Base-by-base conservation (phyloP, 106 monocot genomes). In the Allium sativum region DNA sequence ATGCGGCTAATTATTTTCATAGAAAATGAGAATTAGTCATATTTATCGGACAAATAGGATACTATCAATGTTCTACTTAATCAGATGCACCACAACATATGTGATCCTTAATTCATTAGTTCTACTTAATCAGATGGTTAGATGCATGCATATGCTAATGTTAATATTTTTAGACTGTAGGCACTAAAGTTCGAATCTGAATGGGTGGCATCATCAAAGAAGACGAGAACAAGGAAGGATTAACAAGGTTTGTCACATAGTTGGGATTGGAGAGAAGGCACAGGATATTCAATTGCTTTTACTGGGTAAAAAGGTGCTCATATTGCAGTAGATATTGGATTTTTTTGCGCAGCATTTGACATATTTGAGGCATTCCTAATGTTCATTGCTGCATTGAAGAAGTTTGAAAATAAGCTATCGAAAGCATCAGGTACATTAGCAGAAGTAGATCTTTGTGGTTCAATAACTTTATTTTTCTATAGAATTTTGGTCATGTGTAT, bases 211-310 rank as follows among this genome's bases (percentile, higher is more conserved):
- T 72, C 52, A 75, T 55, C 22, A 81, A 69, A 45, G 84, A 77
- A 79, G 84, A 78, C 53, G 77, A 22, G 31, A 93, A 93, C 66
- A 88, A 82, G 2, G 88, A 82, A 58, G 93, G 93, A 44, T 78
- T 93, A 43, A 93, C 61, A 42, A 88, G 79, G 73, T 77, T 84
- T 53, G 86, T 40, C 12, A 68, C 54, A 48, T 18, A 65, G 18
- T 12, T 68, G 65, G 57, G 69, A 64, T 15, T 69, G 77, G 19
- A 73, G 68, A 19, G 63, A 15, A 18, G 68, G 73, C 16, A 57
- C 13, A 21, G 72, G 42, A 31, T 75, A 67, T 56, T 81, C 63
- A 61, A 60, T 63, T 17, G 54, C 66, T 73, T 42, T 67, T 67
- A 70, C 68, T 58, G 62, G 43, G 18, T 70, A 74, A 40, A 71